Evolutionary conservation across 148 eudicot genomes (phyloP).

Genomic region (Rhododendron molle): DNA sequence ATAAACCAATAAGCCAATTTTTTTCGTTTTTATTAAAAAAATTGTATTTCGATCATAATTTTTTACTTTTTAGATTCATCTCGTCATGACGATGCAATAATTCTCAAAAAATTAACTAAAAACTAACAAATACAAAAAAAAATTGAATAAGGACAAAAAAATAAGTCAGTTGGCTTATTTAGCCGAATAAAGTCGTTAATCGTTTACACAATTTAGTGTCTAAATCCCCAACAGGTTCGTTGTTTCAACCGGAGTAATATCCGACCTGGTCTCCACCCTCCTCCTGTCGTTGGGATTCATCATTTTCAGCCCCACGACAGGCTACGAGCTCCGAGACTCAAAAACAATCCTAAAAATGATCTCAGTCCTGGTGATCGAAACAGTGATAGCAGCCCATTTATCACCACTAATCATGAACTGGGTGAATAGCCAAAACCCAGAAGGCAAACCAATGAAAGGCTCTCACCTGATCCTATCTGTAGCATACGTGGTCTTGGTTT

Average conservation of each 20-base stretch:
- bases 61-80: too few relatives aligned
- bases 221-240: slow-evolving; percentile 30
- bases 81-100: too few relatives aligned
- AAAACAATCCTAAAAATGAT: slow-evolving; percentile 16
- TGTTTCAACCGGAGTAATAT: slow-evolving; percentile 60
- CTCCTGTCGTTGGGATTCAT: slow-evolving; percentile 50
- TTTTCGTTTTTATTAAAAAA: too few relatives aligned
- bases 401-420: slow-evolving; percentile 60
- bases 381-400: slow-evolving; percentile 30
- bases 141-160: too few relatives aligned
- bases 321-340: slow-evolving; percentile 1
- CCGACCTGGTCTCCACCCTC: slow-evolving; percentile 58
- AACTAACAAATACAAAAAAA: too few relatives aligned
- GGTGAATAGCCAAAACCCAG: slow-evolving; percentile 78
- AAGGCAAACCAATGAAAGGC: slow-evolving; percentile 82
- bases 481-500: slow-evolving; percentile 52
- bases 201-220: neutral
- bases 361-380: slow-evolving; percentile 28
- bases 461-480: slow-evolving; percentile 70
- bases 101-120: too few relatives aligned
- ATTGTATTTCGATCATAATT: too few relatives aligned
- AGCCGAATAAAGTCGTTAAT: too few relatives aligned
- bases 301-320: slow-evolving; percentile 24
- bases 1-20: too few relatives aligned
- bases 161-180: too few relatives aligned